Evolutionary conservation across 2,329 filamentous ascomycete genomes (phyloP), one percentile per base, ranked within the genome.

Genomic region (Pseudocercospora fijiensis): DNA sequence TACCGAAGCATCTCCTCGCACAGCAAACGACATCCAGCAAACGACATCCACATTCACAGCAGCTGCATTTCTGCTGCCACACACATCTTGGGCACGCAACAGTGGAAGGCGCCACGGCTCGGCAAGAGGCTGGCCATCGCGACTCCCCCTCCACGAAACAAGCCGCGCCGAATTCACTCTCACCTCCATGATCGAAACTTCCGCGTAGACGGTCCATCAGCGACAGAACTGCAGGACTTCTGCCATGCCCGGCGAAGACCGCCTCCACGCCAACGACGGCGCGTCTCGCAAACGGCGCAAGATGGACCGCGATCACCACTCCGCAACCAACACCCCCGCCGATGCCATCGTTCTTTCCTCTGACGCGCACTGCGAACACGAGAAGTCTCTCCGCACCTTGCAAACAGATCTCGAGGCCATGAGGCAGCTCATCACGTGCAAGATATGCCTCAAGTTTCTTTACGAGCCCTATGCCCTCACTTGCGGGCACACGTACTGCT

Each of bases 401-500:
- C 70, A 73, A 22, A 67, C 78, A 52, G 86, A 89, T 74, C 82
- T 90, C 52, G 83, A 87, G 69, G 81, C 83, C 69, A 83, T 90
- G 65, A 82, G 86, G 67, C 78, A 77, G 28, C 80, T 88, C 30
- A 78, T 88, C 70, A 87, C 86, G 62, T 90, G 88, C 78, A 86
- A 87, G 67, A 87, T 90, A 66, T 90, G 88, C 76, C 84, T 88
- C 68, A 83, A 85, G 61, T 82, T 88, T 56, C 81, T 90, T 57
- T 90, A 89, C 76, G 87, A 90, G 75, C 88, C 88, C 1, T 90
- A 86, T 76, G 88, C 85, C 18, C 81, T 90, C 58, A 81, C 81
- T 6, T 90, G 88, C 70, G 88, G 88, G 3, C 88, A 90, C 74
- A 90, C 88, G 6, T 90, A 89, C 76, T 90, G 88, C 77, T 90